Percentiles rank a stretch among this genome's conserved stretches.
Evolutionary conservation across 1,284 basidiomycete genomes (phyloP).

Genomic region (Lentinula novae-zelandiae): DNA sequence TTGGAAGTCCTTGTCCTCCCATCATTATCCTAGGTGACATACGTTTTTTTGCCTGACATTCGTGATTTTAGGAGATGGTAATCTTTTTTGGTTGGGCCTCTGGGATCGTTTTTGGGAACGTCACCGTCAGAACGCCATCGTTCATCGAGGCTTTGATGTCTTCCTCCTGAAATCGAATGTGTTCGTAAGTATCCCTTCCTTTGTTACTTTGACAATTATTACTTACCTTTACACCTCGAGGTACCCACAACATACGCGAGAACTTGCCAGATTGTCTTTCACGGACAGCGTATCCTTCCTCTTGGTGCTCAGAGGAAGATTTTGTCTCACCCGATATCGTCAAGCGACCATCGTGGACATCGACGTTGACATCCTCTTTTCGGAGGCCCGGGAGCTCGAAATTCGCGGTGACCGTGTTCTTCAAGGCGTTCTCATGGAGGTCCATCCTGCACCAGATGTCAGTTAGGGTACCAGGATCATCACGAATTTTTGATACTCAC

Average conservation of each 20-base stretch:
- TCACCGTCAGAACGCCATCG: conserved; percentile 16
- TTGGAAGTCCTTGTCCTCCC: no score
- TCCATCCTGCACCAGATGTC: conserved; percentile 11
- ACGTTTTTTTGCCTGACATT: no score
- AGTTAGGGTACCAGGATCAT: no score
- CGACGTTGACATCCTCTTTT: conserved; percentile 15
- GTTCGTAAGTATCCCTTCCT: not conserved
- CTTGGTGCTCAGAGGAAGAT: conserved; percentile 9
- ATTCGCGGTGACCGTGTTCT: conserved; percentile 13
- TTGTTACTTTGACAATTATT: not conserved
- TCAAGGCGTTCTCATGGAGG: conserved; percentile 13
- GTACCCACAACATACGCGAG: conserved; percentile 15
- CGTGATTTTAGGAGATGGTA: conserved; percentile 7
- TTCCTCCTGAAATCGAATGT: conserved; percentile 7
- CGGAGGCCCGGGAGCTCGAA: conserved; percentile 14
- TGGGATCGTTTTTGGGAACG: conserved; percentile 14
- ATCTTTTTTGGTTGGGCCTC: conserved; percentile 16
- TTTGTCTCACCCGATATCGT: conserved; percentile 16
- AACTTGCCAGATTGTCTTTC: conserved; percentile 16
- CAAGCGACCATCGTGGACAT: conserved; percentile 15
- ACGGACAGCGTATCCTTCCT: conserved; percentile 9
- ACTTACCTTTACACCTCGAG: conserved; percentile 16
- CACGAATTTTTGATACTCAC: no score
- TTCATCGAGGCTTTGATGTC: conserved; percentile 17
- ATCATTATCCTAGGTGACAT: no score